These are phyloP conservation scores for Alternaria triticina DNA, from an alignment of 2,329 filamentous ascomycete genomes.

Conservation along the genomic window DNA sequence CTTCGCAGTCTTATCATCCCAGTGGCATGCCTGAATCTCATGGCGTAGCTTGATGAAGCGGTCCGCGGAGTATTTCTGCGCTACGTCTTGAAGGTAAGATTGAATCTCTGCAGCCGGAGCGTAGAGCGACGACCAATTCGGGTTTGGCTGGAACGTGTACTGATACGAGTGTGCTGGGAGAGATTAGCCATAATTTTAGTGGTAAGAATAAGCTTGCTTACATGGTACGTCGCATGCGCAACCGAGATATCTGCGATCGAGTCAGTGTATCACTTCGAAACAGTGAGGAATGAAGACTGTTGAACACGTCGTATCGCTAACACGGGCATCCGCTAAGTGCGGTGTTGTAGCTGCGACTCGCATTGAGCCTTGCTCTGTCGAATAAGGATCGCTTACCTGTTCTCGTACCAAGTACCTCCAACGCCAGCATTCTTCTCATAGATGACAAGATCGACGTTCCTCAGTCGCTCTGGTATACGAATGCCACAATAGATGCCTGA, in stretches of 20 bases:
- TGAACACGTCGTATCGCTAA: too few relatives aligned
- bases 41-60: conserved; percentile 48
- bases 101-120: conserved; percentile 49
- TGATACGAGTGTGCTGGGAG: conserved; percentile 51
- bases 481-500: conserved; percentile 55
- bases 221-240: conserved; percentile 53
- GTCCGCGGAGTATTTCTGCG: conserved; percentile 46
- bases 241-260: conserved; percentile 46
- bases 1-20: conserved; percentile 41
- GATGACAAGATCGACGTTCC: conserved; percentile 50
- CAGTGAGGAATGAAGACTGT: not conserved
- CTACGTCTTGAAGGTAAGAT: conserved; percentile 43
- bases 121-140: conserved; percentile 51
- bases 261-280: not conserved
- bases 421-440: conserved; percentile 54
- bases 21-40: conserved; percentile 43
- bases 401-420: conserved; percentile 51
- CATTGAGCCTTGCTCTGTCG: not conserved
- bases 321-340: not conserved
- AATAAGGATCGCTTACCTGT: conserved; percentile 21
- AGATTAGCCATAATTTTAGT: not conserved
- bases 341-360: not conserved
- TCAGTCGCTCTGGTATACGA: conserved; percentile 50
- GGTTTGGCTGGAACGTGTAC: conserved; percentile 53
- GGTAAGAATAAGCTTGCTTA: conserved; percentile 1